Conservation (phyloP, 495 filamentous ascomycete species). For the Aspergillus indologenus region DNA sequence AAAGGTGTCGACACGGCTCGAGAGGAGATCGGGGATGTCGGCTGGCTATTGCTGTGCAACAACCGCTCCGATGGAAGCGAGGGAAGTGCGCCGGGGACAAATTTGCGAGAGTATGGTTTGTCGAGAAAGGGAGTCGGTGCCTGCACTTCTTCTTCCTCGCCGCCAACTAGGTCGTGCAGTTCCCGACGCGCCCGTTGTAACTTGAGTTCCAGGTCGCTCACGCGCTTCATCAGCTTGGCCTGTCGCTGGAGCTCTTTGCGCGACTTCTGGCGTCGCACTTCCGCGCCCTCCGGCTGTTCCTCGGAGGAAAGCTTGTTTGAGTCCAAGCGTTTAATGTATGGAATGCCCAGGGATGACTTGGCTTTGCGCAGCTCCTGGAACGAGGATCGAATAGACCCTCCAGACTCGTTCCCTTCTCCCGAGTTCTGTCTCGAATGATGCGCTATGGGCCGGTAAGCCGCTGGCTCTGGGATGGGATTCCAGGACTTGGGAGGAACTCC, state of each 20-base stretch:
- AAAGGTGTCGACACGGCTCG: constrained; percentile 18
- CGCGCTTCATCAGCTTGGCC: constrained; percentile 59
- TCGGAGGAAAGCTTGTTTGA: constrained; percentile 16
- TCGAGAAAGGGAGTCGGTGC: constrained; percentile 25
- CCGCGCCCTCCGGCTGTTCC: constrained; percentile 29
- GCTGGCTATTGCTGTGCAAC: constrained; percentile 28
- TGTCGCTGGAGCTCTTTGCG: constrained; percentile 61
- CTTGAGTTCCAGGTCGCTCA: constrained; percentile 65
- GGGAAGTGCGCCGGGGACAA: constrained; percentile 54
- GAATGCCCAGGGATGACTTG: constrained; percentile 31
- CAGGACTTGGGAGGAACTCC: constrained; percentile 37
- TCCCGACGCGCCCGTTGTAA: constrained; percentile 56
- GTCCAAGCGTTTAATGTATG: constrained; percentile 25
- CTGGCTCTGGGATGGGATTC: constrained; percentile 38
- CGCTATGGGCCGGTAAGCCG: constrained; percentile 25
- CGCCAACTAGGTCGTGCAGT: constrained; percentile 47
- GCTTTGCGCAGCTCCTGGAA: constrained; percentile 40
- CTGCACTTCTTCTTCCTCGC: constrained; percentile 37
- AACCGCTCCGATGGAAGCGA: constrained; percentile 60
- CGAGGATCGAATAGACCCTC: constrained; percentile 34
- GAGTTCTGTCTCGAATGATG: constrained; percentile 26
- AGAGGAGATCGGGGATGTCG: constrained; percentile 8
- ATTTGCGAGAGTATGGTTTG: constrained; percentile 44
- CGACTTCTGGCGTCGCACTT: constrained; percentile 50
- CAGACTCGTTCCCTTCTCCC: constrained; percentile 19